Percentiles rank a stretch among this genome's conserved stretches.
phyloP scores from a whole-genome alignment of 441 rosid species.

The Lepidium campestre region DNA sequence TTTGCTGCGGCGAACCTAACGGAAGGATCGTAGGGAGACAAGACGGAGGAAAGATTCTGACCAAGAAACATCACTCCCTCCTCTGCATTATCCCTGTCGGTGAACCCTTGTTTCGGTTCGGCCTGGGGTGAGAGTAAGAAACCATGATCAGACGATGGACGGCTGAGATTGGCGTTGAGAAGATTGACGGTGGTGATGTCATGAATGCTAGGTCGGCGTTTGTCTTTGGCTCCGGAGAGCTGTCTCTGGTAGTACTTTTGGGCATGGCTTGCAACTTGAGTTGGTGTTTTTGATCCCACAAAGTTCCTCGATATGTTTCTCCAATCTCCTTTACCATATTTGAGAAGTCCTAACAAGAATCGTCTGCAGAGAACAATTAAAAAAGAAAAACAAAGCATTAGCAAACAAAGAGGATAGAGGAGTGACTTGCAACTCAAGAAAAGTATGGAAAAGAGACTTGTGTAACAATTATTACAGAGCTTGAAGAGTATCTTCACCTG shows the following conservation, averaged over 20 bases:
- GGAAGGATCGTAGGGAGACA: conserved; percentile 3
- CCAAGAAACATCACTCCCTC: conserved; percentile 27
- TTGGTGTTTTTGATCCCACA: conserved; percentile 57
- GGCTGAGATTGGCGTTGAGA: conserved; percentile 17
- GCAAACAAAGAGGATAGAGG: not conserved
- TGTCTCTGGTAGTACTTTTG: conserved; percentile 60
- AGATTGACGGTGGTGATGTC: conserved; percentile 38
- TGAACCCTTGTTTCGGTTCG: conserved; percentile 6
- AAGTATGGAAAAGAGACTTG: not conserved
- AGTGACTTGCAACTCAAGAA: conserved; percentile 1
- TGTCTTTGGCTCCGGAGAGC: conserved; percentile 41
- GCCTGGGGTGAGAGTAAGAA: conserved; percentile 27
- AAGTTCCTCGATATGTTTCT: conserved; percentile 62
- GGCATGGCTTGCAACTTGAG: conserved; percentile 70
- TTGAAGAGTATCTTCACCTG: conserved; percentile 31
- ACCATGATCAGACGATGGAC: conserved; percentile 9
- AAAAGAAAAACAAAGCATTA: not conserved
- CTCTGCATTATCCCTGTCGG: conserved; percentile 1
- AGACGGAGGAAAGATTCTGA: conserved; percentile 23
- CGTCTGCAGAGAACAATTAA: conserved; percentile 29
- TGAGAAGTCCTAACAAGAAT: conserved; percentile 49
- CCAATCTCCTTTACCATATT: conserved; percentile 71
- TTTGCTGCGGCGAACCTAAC: not conserved
- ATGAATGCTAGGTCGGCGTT: conserved; percentile 61
- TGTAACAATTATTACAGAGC: not conserved